phyloP scores from a whole-genome alignment of 106 monocot species.

The Alisma plantagoaquatica region DNA sequence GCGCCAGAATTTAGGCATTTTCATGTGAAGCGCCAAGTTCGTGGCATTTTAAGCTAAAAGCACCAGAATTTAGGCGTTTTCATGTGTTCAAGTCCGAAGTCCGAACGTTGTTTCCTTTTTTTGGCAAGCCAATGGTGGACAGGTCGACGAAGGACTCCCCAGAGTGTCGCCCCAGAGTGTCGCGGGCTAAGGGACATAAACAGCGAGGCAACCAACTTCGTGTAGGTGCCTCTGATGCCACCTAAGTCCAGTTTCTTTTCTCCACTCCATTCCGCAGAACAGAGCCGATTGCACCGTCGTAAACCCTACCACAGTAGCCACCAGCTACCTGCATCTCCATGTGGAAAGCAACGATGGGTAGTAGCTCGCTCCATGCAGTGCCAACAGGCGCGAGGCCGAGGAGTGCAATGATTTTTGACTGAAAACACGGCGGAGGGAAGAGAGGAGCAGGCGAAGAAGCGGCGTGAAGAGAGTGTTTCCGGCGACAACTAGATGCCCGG shows the following conservation, averaged over 20 bases:
- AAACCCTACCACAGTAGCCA: conserved; percentile 8
- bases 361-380: conserved; percentile 1
- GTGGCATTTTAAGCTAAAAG: too few relatives aligned
- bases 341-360: conserved; percentile 19
- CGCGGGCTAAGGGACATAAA: conserved; percentile 59
- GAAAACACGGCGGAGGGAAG: neutral
- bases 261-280: conserved; percentile 49
- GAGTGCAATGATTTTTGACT: neutral
- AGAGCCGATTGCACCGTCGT: neutral
- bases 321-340: conserved; percentile 40
- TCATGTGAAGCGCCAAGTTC: too few relatives aligned
- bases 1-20: too few relatives aligned
- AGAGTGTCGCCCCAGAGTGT: too few relatives aligned
- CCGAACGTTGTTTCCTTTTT: too few relatives aligned
- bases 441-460: neutral
- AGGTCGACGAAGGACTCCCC: conserved; percentile 57
- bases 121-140: conserved; percentile 34
- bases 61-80: too few relatives aligned
- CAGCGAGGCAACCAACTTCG: conserved; percentile 45
- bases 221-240: conserved; percentile 23
- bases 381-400: neutral
- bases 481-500: conserved; percentile 17
- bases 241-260: conserved; percentile 27
- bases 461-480: conserved; percentile 10
- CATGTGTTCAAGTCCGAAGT: too few relatives aligned